Evolutionary conservation across 2,329 filamentous ascomycete genomes (phyloP), one percentile per base, ranked within the genome.

Genomic region (Fusarium chlamydosporum): DNA sequence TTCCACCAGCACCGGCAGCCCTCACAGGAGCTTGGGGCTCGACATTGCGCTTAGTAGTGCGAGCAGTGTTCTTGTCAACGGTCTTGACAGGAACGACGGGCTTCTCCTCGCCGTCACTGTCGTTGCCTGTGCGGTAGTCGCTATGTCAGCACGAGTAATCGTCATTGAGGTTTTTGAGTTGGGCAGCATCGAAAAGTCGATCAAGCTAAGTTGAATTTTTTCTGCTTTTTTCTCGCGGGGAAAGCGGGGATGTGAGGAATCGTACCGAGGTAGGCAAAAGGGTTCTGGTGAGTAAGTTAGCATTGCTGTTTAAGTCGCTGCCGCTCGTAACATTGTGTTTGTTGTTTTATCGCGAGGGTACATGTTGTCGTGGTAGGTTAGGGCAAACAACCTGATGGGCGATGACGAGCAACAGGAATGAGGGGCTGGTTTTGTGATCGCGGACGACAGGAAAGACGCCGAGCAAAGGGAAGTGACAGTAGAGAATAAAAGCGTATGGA

Each of bases 211-310:
- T 56, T 62, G 56, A 55, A 38, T 53, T 40, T 60, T 50, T 62
- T 45, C 56, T 48, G 26, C 26, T 26, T 27, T 48, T 50, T 41
- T 59, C 65, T 56, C 55, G 65, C 45, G 33, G 46, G 63, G 70
- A 59, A 71, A 64, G 59, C 57, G 65, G 71, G 62, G 72, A 66
- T 70, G 52, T 68, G 46, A 56, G 71, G 68, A 68, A 73, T 79
- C 83, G 78, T 97, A 98, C 96, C 95, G 88, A 99, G 93, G 86
- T 97, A 91, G 89, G 96, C 95, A 89, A 92, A 98, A 80, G 92
- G 91, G 89, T 99, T 99, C 96, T 98, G 75, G 27, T 10, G n/a
- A 37, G n/a, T 23, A 37, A 51, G 63, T 74, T 72, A 74, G 72
- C 59, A 64, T 64, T 56, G 18, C 42, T 51, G 47, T 54, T 34